A percentile compares a stretch with the other conserved stretches of the same genome.
Conservation (phyloP, 108 stramenopile species). For the Nannochloropsis gaditana region DNA sequence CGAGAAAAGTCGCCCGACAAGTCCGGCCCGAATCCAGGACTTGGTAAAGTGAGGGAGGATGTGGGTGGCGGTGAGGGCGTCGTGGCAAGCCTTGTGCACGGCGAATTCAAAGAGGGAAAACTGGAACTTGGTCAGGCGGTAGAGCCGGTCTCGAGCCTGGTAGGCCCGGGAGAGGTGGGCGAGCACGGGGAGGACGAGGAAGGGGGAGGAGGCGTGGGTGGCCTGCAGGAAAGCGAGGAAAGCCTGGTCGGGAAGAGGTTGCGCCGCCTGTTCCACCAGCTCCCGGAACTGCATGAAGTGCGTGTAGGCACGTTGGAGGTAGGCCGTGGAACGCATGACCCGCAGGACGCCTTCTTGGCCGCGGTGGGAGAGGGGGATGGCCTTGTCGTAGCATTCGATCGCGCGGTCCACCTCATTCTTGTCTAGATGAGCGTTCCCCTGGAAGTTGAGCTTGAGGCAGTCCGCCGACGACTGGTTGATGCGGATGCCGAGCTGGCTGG, state of each 20-base stretch:
- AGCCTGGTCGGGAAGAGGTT: background rate
- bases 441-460: slow-evolving; percentile 52
- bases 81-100: slow-evolving; percentile 39
- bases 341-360: slow-evolving; percentile 51
- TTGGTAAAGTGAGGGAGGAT: slow-evolving; percentile 40
- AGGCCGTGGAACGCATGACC: slow-evolving; percentile 53
- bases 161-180: slow-evolving; percentile 26
- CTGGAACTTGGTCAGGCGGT: slow-evolving; percentile 38
- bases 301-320: slow-evolving; percentile 50
- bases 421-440: slow-evolving; percentile 47
- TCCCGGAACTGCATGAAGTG: slow-evolving; percentile 25
- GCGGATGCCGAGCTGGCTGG: slow-evolving; percentile 36
- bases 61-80: slow-evolving; percentile 42
- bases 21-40: slow-evolving; percentile 47
- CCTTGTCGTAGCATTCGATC: slow-evolving; percentile 54
- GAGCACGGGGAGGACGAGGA: background rate
- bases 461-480: slow-evolving; percentile 43
- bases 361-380: slow-evolving; percentile 44
- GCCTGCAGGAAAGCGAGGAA: background rate
- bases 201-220: slow-evolving; percentile 15
- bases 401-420: slow-evolving; percentile 49
- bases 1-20: no score
- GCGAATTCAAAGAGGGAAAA: slow-evolving; percentile 43
- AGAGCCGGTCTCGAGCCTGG: slow-evolving; percentile 27
- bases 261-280: background rate